A percentile compares a stretch with the other conserved stretches of the same genome.
phyloP scores from a whole-genome alignment of 345 rosid genomes.

The Citrus medica region DNA sequence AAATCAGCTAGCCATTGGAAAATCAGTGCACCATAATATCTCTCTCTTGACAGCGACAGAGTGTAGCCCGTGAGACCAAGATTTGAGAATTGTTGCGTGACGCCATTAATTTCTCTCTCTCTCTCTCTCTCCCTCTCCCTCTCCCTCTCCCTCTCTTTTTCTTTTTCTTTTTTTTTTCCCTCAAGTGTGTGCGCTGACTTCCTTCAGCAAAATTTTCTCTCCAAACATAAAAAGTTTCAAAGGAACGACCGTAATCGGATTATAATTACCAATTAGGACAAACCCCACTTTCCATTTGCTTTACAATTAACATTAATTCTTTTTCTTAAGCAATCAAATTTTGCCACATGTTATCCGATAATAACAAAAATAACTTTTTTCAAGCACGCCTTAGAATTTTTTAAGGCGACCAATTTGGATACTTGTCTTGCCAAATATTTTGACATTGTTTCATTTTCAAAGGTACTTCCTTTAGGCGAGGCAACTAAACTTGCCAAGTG shows the following conservation, averaged over 20 bases:
- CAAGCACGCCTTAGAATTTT: not conserved
- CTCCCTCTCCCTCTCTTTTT: accelerated
- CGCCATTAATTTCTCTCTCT: not conserved
- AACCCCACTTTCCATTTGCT: not conserved
- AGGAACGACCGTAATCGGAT: not conserved
- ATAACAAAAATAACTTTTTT: not conserved
- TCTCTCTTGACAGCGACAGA: not conserved
- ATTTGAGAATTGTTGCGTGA: not conserved
- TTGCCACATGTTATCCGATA: not conserved
- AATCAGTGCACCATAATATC: not conserved
- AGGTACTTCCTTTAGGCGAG: not conserved
- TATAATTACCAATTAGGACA: slow-evolving; percentile 1
- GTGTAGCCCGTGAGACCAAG: no score
- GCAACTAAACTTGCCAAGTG: not conserved
- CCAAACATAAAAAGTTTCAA: not conserved
- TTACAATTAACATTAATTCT: not conserved
- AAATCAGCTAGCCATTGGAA: no score
- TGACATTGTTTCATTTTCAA: not conserved
- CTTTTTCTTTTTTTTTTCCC: accelerated
- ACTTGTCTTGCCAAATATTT: not conserved
- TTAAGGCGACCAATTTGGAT: not conserved
- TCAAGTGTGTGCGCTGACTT: no score
- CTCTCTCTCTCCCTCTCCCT: accelerated
- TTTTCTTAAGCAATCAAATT: no score
- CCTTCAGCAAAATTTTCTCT: no score